Conservation (phyloP, 768 basidiomycete genomes). For the Mycena galericulata region DNA sequence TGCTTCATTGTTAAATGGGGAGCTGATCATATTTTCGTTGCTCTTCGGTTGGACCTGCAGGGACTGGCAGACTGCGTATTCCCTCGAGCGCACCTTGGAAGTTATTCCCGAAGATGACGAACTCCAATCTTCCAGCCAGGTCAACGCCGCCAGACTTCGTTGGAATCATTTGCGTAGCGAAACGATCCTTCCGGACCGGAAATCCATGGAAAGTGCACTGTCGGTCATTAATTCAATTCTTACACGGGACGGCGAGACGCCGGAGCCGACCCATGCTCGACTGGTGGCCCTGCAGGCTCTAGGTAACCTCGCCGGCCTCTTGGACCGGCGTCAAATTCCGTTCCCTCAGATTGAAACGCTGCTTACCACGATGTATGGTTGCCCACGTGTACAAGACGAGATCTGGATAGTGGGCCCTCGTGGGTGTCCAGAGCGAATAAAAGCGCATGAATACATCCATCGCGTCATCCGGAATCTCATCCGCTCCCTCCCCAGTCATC, state of each 20-base stretch:
- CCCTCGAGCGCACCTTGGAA: slow-evolving; percentile 41
- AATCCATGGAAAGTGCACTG: slow-evolving; percentile 43
- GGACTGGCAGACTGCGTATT: slow-evolving; percentile 65
- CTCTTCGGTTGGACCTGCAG: slow-evolving; percentile 74
- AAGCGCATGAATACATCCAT: slow-evolving; percentile 63
- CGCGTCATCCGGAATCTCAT: slow-evolving; percentile 57
- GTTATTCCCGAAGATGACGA: slow-evolving; percentile 29
- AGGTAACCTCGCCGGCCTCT: slow-evolving; percentile 64
- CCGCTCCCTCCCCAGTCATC: slow-evolving; percentile 43
- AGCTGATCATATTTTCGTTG: slow-evolving; percentile 81
- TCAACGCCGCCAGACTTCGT: slow-evolving; percentile 16
- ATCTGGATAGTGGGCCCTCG: slow-evolving; percentile 52
- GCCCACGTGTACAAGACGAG: slow-evolving; percentile 52
- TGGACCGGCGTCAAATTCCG: slow-evolving; percentile 64
- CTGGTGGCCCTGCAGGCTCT: slow-evolving; percentile 67
- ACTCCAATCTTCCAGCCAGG: slow-evolving; percentile 27
- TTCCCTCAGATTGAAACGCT: slow-evolving; percentile 58
- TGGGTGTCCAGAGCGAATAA: slow-evolving; percentile 43
- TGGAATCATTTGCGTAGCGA: slow-evolving; percentile 32
- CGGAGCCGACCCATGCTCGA: slow-evolving; percentile 36
- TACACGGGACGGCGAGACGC: slow-evolving; percentile 37
- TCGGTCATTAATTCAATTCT: slow-evolving; percentile 50
- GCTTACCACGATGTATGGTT: slow-evolving; percentile 59
- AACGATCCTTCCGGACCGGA: slow-evolving; percentile 29
- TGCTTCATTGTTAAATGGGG: slow-evolving; percentile 80